phyloP scores from a whole-genome alignment of 2,329 filamentous ascomycete species.

The Rutstroemia sp. region DNA sequence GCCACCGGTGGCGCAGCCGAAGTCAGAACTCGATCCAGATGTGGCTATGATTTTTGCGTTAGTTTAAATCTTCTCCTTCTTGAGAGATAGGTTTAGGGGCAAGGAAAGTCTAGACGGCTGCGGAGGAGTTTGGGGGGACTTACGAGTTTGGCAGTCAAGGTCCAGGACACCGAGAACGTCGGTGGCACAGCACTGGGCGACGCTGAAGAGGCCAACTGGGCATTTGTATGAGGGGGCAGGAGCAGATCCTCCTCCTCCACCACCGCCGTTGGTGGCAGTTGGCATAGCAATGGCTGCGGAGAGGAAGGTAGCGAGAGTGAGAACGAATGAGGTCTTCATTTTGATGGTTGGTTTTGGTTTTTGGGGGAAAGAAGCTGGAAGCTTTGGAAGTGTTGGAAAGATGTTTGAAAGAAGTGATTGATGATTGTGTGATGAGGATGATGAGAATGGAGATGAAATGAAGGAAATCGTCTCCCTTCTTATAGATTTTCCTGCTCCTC shows the following conservation, averaged over 20 bases:
- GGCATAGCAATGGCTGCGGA: slow-evolving; percentile 22
- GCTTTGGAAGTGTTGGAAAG: too few species aligned
- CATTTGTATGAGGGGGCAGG: not conserved
- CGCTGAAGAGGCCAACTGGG: slow-evolving; percentile 29
- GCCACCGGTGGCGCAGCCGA: slow-evolving; percentile 22
- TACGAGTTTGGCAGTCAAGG: slow-evolving; percentile 49
- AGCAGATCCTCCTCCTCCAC: too few species aligned
- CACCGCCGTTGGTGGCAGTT: slow-evolving; percentile 11
- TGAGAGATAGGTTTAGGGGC: too few species aligned
- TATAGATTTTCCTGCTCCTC: too few species aligned
- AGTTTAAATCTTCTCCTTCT: not conserved
- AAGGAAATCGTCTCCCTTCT: too few species aligned
- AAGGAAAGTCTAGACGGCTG: too few species aligned
- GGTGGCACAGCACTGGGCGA: slow-evolving; percentile 52
- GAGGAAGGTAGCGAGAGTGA: slow-evolving; percentile 20
- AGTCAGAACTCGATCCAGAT: too few species aligned
- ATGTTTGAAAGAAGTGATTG: too few species aligned
- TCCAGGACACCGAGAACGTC: slow-evolving; percentile 51
- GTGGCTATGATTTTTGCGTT: not conserved
- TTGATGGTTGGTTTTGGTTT: slow-evolving; percentile 10
- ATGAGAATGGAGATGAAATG: too few species aligned
- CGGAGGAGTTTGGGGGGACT: slow-evolving; percentile 22
- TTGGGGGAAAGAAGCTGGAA: not conserved
- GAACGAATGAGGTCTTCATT: slow-evolving; percentile 16
- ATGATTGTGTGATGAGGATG: too few species aligned